phyloP scores from a whole-genome alignment of 805 yeast genomes.

The Candida sithepensis region DNA sequence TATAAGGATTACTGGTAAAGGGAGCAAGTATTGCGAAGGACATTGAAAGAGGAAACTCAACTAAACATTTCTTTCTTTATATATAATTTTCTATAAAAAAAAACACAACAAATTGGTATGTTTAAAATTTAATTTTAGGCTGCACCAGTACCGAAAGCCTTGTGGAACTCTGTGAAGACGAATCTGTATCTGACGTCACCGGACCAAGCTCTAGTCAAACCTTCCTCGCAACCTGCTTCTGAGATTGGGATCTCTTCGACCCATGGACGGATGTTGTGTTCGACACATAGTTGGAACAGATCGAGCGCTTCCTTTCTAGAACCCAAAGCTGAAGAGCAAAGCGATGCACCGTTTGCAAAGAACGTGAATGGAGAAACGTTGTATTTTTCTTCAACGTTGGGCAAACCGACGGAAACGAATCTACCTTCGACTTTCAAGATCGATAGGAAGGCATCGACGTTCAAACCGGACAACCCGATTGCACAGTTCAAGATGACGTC shows the following conservation, averaged over 20 bases:
- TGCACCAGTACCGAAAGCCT: slow-evolving; percentile 36
- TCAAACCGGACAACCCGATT: slow-evolving; percentile 34
- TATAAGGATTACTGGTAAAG: too few relatives aligned
- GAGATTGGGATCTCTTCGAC: slow-evolving; percentile 46
- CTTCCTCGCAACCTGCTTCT: slow-evolving; percentile 39
- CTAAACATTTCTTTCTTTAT: too few relatives aligned
- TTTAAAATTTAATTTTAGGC: too few relatives aligned
- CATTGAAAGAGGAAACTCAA: too few relatives aligned
- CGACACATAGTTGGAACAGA: slow-evolving; percentile 43
- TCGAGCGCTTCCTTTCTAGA: slow-evolving; percentile 44
- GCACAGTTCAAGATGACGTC: slow-evolving; percentile 44
- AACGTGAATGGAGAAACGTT: slow-evolving; percentile 49
- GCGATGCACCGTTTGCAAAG: slow-evolving; percentile 41
- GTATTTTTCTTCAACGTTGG: slow-evolving; percentile 36
- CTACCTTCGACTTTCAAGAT: slow-evolving; percentile 35
- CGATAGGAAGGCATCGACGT: slow-evolving; percentile 33
- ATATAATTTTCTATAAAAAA: too few relatives aligned
- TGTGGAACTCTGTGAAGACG: slow-evolving; percentile 45
- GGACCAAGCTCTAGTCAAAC: slow-evolving; percentile 41
- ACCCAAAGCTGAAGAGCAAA: slow-evolving; percentile 46
- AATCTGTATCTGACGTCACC: slow-evolving; percentile 53
- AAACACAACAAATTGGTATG: too few relatives aligned
- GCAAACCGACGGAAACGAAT: slow-evolving; percentile 48
- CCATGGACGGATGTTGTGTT: slow-evolving; percentile 46
- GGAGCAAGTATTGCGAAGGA: too few relatives aligned